Percentiles rank a stretch among this genome's conserved stretches.
phyloP scores from a whole-genome alignment of 257 asterid genomes.

The Agastache rugosa region DNA sequence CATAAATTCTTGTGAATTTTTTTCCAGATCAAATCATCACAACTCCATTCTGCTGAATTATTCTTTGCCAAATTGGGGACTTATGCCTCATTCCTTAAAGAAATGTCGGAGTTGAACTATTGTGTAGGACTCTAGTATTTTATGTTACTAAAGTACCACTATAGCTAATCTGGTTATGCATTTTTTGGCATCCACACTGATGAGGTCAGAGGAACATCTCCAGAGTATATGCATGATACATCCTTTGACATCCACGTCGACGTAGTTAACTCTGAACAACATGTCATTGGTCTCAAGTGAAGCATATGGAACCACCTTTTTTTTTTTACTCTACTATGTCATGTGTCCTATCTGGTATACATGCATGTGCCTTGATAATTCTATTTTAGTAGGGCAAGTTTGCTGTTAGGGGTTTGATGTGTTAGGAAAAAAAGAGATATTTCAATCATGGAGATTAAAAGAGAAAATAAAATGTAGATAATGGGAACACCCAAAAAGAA shows the following conservation, averaged over 20 bases:
- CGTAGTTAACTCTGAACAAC: neutral
- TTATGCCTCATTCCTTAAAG: neutral
- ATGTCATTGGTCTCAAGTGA: slow-evolving; percentile 5
- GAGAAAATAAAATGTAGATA: neutral
- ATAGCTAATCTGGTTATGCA: neutral
- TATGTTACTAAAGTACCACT: neutral
- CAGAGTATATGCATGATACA: neutral
- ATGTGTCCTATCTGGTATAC: neutral
- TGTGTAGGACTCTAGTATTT: neutral
- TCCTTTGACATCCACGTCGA: neutral
- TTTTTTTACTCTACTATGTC: neutral
- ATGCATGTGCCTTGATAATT: neutral
- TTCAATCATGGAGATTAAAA: neutral
- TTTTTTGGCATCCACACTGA: neutral
- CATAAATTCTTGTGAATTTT: neutral
- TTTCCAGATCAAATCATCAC: neutral
- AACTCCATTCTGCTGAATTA: slow-evolving; percentile 9
- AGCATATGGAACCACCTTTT: neutral
- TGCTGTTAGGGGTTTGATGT: neutral
- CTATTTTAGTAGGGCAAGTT: neutral
- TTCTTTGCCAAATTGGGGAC: neutral
- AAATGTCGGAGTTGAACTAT: neutral
- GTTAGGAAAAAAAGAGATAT: neutral
- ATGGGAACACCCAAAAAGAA: neutral
- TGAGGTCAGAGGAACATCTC: slow-evolving; percentile 13